Evolutionary conservation across 495 filamentous ascomycete species (phyloP).

Genomic region (Aspergillus ellipticus): DNA sequence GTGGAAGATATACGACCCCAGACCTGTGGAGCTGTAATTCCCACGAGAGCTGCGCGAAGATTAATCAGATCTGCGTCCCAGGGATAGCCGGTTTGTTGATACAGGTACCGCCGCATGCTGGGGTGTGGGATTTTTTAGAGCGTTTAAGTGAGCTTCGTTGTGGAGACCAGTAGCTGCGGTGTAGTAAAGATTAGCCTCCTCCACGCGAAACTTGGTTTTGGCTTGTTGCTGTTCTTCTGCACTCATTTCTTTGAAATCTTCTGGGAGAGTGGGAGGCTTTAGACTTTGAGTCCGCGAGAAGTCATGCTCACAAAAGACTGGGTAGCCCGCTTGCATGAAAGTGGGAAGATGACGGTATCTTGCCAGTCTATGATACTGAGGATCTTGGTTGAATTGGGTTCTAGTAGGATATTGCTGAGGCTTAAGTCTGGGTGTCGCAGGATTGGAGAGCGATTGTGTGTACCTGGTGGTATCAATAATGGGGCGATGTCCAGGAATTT

Average conservation of each 20-base stretch:
- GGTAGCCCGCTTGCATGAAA: constrained; percentile 38
- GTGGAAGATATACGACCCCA: constrained; percentile 25
- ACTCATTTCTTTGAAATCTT: constrained; percentile 27
- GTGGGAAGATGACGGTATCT: constrained; percentile 27
- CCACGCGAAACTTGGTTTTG: constrained; percentile 25
- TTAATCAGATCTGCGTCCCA: constrained; percentile 38
- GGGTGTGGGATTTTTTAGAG: constrained; percentile 26
- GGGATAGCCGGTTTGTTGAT: constrained; percentile 30
- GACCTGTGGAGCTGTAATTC: constrained; percentile 29
- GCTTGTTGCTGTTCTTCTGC: constrained; percentile 24
- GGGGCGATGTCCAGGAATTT: constrained; percentile 28
- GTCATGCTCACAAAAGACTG: constrained; percentile 36
- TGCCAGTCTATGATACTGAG: constrained; percentile 36
- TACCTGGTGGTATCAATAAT: constrained; percentile 21
- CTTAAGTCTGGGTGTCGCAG: constrained; percentile 34
- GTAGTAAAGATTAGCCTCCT: constrained; percentile 38
- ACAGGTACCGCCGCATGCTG: constrained; percentile 32
- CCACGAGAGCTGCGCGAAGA: constrained; percentile 30
- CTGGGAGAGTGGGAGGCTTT: constrained; percentile 27
- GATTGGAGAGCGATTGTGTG: constrained; percentile 19
- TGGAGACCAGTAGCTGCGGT: constrained; percentile 34
- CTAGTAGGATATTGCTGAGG: constrained; percentile 29
- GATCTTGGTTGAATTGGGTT: constrained; percentile 28
- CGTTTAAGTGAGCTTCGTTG: constrained; percentile 26
- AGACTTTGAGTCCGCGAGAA: constrained; percentile 29